Base-by-base conservation (phyloP, 2,329 filamentous ascomycete species). In the Pyrenophora teres region DNA sequence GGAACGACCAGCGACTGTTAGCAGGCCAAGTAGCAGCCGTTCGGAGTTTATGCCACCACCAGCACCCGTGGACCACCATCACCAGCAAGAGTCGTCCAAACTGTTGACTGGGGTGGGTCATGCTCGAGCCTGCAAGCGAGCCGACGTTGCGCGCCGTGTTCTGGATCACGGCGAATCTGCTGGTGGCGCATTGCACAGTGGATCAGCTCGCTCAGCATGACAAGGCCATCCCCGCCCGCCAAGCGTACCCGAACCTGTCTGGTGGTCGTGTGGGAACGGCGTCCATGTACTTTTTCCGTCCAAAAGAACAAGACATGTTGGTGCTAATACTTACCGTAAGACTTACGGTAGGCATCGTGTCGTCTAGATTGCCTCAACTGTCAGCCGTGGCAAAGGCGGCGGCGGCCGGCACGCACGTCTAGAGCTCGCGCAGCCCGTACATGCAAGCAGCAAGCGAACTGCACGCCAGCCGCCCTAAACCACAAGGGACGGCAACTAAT, bases 401-500 rank as follows among this genome's bases (percentile, higher is more conserved):
- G 15, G 15, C 15, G 15, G 15, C 15, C 15, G 15, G 15, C 32
- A 10, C 15, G 25, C 5, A 21, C 3, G 25, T 27, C 25, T 27
- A 6, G 7, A 27, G 6, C 27, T 6, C 16, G 36, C 40, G 16
- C 45, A 48, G 42, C 41, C 43, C 52, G 50, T 52, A 53, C 49
- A 33, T 30, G 27, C 10, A 46, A 35, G 32, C 44, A 52, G 56
- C 53, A 54, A 50, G 39, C 53, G 48, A 50, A 52, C 46, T 37
- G 7, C 38, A 45, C 39, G 47, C 36, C 27, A 16, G 32, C 32
- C 40, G 3, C 35, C 31, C 55, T 58, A 60, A 60, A 54, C 55
- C 55, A 37, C 43, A 51, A 50, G 30, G n/a, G 42, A 50, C 40
- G 47, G 39, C 40, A 42, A 18, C 51, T 56, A 60, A 65, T 62